Percentiles rank a stretch among this genome's conserved stretches.
Evolutionary conservation across 2,329 filamentous ascomycete species (phyloP).

Genomic region (Chaetothyriales sp.): DNA sequence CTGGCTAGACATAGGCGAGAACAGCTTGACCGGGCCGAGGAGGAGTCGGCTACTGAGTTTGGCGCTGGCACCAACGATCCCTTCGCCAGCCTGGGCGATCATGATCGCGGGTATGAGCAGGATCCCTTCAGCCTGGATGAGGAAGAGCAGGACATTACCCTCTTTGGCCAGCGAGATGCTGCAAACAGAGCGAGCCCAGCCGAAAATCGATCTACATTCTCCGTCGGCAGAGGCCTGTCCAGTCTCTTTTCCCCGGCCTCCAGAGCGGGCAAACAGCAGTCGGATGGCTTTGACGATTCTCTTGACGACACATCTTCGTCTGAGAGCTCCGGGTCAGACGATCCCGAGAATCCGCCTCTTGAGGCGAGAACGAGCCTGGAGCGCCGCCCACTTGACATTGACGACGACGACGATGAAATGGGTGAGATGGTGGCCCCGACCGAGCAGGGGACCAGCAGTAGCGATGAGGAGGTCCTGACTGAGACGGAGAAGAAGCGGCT

Average conservation of each 20-base stretch:
- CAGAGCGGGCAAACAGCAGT: conserved; percentile 1
- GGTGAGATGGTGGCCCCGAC: conserved; percentile 32
- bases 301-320: conserved; percentile 15
- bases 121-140: conserved; percentile 17
- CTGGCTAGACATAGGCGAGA: conserved; percentile 54
- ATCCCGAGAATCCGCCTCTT: conserved; percentile 12
- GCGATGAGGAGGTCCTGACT: conserved; percentile 16
- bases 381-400: conserved; percentile 43
- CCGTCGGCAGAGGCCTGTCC: conserved; percentile 14
- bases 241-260: conserved; percentile 13
- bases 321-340: conserved; percentile 14
- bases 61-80: conserved; percentile 18
- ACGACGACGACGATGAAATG: conserved; percentile 38
- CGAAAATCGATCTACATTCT: conserved; percentile 14
- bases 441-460: conserved; percentile 17
- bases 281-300: conserved; percentile 16
- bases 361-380: conserved; percentile 27
- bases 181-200: conserved; percentile 1
- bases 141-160: conserved; percentile 18
- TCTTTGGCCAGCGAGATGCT: conserved; percentile 15
- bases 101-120: conserved; percentile 22
- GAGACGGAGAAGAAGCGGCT: conserved; percentile 12
- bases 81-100: conserved; percentile 25
- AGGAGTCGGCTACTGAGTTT: conserved; percentile 17
- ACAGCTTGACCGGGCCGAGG: conserved; percentile 20